phyloP scores from a whole-genome alignment of 371 early-diverging fungal genomes.

The Rhizomucor miehei region DNA sequence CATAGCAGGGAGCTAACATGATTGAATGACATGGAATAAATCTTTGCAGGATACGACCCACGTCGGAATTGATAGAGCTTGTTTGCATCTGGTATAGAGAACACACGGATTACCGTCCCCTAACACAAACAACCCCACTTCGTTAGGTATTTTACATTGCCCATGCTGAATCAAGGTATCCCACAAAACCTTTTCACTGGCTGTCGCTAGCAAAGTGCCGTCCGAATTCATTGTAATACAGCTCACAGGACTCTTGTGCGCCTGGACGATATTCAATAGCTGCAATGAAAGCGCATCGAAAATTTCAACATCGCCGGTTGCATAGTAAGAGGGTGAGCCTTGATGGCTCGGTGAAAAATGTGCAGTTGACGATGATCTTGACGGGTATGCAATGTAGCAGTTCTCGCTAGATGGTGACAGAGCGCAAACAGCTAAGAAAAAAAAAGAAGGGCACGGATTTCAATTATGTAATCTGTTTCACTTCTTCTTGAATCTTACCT shows the following conservation, averaged over 20 bases:
- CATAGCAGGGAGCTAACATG: slow-evolving; percentile 75
- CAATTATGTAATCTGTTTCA: not conserved
- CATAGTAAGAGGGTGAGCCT: slow-evolving; percentile 8
- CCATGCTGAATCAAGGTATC: not conserved
- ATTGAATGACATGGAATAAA: slow-evolving; percentile 93
- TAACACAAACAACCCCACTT: too few relatives aligned
- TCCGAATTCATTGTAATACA: slow-evolving; percentile 84
- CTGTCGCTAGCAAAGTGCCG: slow-evolving; percentile 92
- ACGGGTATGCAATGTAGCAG: slow-evolving; percentile 93
- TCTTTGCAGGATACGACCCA: slow-evolving; percentile 89
- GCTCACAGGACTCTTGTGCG: slow-evolving; percentile 88
- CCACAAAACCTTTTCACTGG: slow-evolving; percentile 82
- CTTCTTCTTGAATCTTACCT: slow-evolving; percentile 42
- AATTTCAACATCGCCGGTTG: slow-evolving; percentile 82
- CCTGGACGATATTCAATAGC: slow-evolving; percentile 88
- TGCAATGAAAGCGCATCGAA: slow-evolving; percentile 87
- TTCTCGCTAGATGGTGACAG: slow-evolving; percentile 93
- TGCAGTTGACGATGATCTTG: slow-evolving; percentile 53
- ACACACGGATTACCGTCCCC: slow-evolving; percentile 97
- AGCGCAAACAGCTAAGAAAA: slow-evolving; percentile 76
- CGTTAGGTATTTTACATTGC: not conserved
- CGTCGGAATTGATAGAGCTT: slow-evolving; percentile 94
- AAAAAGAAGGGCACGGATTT: not conserved
- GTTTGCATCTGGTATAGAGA: slow-evolving; percentile 82
- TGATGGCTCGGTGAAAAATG: slow-evolving; percentile 23